phyloP scores from a whole-genome alignment of 192 early-diverging fungal genomes.

The Backusella parvicylindrica region DNA sequence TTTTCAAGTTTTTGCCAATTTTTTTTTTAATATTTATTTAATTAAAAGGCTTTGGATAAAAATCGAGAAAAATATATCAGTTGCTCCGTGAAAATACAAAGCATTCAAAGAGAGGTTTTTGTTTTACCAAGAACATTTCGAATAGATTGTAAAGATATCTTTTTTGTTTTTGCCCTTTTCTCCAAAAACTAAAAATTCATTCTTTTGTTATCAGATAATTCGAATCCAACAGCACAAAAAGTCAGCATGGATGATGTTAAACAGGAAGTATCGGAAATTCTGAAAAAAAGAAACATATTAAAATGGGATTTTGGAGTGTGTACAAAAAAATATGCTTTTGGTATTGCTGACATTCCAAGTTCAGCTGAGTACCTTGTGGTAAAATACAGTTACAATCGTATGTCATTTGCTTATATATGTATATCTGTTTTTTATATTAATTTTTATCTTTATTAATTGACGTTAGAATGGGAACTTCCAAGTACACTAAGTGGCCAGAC shows the following conservation, averaged over 20 bases:
- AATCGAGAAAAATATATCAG: constrained; percentile 56
- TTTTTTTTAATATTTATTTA: not conserved
- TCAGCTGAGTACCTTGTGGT: constrained; percentile 86
- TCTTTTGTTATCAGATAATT: constrained; percentile 16
- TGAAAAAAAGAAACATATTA: constrained; percentile 52
- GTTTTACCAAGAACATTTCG: constrained; percentile 71
- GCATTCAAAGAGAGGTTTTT: constrained; percentile 83
- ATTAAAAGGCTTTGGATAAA: constrained; percentile 40
- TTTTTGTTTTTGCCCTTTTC: not conserved
- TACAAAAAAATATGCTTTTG: constrained; percentile 88
- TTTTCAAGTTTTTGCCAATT: not conserved
- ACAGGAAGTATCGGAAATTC: constrained; percentile 66
- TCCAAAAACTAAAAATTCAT: too few relatives aligned
- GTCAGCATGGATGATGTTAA: constrained; percentile 71
- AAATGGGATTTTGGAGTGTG: constrained; percentile 60
- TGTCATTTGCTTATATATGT: not conserved
- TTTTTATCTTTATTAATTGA: constrained; percentile 43
- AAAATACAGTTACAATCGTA: constrained; percentile 12
- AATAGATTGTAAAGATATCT: constrained; percentile 38
- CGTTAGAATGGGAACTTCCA: constrained; percentile 54
- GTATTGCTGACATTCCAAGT: constrained; percentile 71
- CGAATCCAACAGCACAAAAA: constrained; percentile 50
- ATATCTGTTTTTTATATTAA: constrained; percentile 11
- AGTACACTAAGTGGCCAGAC: constrained; percentile 55
- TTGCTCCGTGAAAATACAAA: constrained; percentile 76